These are phyloP conservation scores for Trifolium pratense DNA, from an alignment of 306 rosid species.

Conservation along the genomic window DNA sequence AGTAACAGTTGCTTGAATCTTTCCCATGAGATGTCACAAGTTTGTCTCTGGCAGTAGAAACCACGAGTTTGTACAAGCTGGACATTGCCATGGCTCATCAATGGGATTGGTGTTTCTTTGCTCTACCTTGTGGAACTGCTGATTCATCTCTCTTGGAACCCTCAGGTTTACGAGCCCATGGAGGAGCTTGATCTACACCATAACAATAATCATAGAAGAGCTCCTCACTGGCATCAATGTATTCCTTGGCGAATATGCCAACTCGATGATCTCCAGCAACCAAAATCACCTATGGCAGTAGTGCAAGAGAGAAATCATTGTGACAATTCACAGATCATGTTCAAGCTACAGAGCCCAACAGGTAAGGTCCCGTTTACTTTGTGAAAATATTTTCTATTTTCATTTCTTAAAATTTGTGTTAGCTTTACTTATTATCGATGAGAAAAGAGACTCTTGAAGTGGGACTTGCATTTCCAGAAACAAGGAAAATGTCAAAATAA, in stretches of 20 bases:
- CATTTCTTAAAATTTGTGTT: background rate
- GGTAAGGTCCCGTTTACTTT: background rate
- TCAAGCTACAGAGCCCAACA: constrained; percentile 5
- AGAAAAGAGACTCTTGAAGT: background rate
- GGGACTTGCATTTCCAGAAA: background rate
- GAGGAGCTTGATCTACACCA: constrained; percentile 87
- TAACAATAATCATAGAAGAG: constrained; percentile 94
- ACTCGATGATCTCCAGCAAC: constrained; percentile 99
- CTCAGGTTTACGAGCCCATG: constrained; percentile 94
- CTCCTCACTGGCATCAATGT: constrained; percentile 89
- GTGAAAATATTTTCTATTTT: background rate
- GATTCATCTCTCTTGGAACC: constrained; percentile 87
- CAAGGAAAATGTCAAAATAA: background rate
- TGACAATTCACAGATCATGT: constrained; percentile 31
- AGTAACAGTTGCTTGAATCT: constrained; percentile 18
- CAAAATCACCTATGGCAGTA: constrained; percentile 74
- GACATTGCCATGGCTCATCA: constrained; percentile 51
- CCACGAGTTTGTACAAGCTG: constrained; percentile 40
- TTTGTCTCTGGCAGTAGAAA: constrained; percentile 33
- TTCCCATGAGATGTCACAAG: constrained; percentile 35
- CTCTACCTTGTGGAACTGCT: constrained; percentile 79
- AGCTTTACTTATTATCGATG: background rate
- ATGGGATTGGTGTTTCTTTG: constrained; percentile 96
- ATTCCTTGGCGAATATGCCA: constrained; percentile 96
- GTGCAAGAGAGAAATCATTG: constrained; percentile 35